A percentile compares a stretch with the other conserved stretches of the same genome.
Conservation (phyloP, 108 stramenopile genomes). For the Nitzschia sp. region DNA sequence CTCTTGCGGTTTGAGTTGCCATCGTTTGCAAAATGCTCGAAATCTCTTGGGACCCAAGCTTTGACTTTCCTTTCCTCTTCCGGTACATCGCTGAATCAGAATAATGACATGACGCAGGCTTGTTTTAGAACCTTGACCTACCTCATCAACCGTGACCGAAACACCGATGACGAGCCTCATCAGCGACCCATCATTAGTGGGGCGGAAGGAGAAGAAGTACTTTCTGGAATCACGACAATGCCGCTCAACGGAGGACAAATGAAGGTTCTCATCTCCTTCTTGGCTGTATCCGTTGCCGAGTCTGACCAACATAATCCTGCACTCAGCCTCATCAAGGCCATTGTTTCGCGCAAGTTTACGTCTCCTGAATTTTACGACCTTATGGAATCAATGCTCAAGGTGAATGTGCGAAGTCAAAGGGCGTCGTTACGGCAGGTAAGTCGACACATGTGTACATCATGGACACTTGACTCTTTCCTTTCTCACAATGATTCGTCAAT, state of each 20-base stretch:
- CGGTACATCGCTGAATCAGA: conserved; percentile 59
- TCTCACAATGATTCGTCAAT: conserved; percentile 1
- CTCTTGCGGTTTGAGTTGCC: conserved; percentile 81
- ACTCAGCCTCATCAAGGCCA: conserved; percentile 70
- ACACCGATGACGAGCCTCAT: background rate
- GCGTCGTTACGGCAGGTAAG: conserved; percentile 72
- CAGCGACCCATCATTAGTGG: background rate
- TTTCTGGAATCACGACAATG: conserved; percentile 13
- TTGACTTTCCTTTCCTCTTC: conserved; percentile 66
- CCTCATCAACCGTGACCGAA: conserved; percentile 43
- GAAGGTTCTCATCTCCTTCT: conserved; percentile 71
- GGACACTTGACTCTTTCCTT: background rate
- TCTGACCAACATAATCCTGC: conserved; percentile 84
- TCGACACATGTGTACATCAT: background rate
- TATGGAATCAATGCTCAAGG: conserved; percentile 78
- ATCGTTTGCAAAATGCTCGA: conserved; percentile 61
- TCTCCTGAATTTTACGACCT: conserved; percentile 89
- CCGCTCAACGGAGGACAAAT: conserved; percentile 75
- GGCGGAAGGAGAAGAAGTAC: conserved; percentile 11
- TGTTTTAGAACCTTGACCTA: conserved; percentile 88
- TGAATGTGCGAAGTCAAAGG: conserved; percentile 81
- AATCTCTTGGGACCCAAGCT: conserved; percentile 69
- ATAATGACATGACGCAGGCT: conserved; percentile 86
- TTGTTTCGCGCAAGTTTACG: conserved; percentile 59
- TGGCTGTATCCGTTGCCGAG: conserved; percentile 62